Base-by-base conservation (phyloP, 352 stramenopile species). In the Pythium vanterpoolii region DNA sequence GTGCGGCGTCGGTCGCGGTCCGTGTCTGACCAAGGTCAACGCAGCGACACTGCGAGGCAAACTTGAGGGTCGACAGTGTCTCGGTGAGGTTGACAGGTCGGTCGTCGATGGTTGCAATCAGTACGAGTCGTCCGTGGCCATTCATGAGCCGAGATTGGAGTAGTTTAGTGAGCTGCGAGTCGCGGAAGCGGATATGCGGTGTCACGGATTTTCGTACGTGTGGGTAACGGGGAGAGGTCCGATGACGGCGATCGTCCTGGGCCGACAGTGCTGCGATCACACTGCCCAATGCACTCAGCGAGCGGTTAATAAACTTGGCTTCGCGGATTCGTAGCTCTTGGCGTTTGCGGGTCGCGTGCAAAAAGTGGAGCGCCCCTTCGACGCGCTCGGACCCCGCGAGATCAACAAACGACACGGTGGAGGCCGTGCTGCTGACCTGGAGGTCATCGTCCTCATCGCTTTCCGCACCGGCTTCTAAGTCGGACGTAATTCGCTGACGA, bases 231-330 rank as follows among this genome's bases (percentile, higher is more conserved):
- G 14, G 14, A 14, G 26, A 18, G 7, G 21, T 4, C 4, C 19
- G n/a, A 7, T 23, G 24, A n/a, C 44, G n/a, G 13, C 38, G 59
- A 48, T 44, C 28, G 19, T 70, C 50, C 13, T 59, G 56, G 2
- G 27, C 38, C 4, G 81, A 71, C 11, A 91, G 66, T 11, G 77
- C 71, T 5, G 73, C 66, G 31, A 91, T 89, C 28, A 91, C 81
- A 38, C 73, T 77, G n/a, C 81, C 81, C 16, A 91, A 47, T 3
- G 81, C 79, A 39, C 73, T 87, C 1, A 91, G 62, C 5, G 81
- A 91, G 9, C 73, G 73, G 51, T 89, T 91, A 59, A 91, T 91
- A 54, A 88, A 88, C 55, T 91, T 91, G 33, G 81, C 79, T 62
- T 91, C 81, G 23, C 79, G 76, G 39, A 91, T 83, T 3, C 81